Evolutionary conservation across 495 filamentous ascomycete genomes (phyloP), one percentile per base, ranked within the genome.

Genomic region (Baudoinia panamericana): DNA sequence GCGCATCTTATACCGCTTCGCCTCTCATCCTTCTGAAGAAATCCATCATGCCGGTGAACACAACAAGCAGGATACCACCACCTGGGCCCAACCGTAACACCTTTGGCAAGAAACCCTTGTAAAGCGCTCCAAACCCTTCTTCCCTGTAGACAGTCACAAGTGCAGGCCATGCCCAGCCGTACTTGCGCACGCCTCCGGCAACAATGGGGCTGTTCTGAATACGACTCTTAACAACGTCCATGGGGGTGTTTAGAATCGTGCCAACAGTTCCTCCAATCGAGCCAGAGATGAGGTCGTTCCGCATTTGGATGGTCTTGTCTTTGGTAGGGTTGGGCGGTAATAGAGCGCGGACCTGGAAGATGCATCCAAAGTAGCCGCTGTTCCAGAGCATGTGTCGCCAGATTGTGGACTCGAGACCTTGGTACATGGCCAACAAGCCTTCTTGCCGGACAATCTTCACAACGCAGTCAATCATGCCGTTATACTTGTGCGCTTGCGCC

Each of bases 361-460:
- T 97, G 64, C 84, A 86, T 53, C 90, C 90, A 60, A 97, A 97
- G 69, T 97, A 97, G 31, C 90, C 90, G 6, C 82, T 71, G 61
- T 97, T 97, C 90, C 90, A 97, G 42, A 95, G 70, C 39, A 95
- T 75, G 64, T 97, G 90, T 48, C 90, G 80, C 90, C 90, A 97
- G 59, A 95, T 65, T 19, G 90, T 97, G 27, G 80, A 84, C 63
- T 97, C 90, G 27, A 97, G 75, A 18, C 90, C 90, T 59, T 94
- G 92, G 71, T 97, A 97, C 64, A 97, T 65, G 39, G 87, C 83
- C 42, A 96, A 61, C 5, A 80, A 64, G 11, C 90, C 90, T 63
- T 97, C 90, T 39, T 76, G 68, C 53, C 71, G 69, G 24, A 95
- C 70, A 25, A 83, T 93, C 71, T 90, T 92, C 51, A 65, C 59